These are phyloP conservation scores for Perkinsela sp. DNA, from an alignment of 208 protist species.

Conservation along the genomic window DNA sequence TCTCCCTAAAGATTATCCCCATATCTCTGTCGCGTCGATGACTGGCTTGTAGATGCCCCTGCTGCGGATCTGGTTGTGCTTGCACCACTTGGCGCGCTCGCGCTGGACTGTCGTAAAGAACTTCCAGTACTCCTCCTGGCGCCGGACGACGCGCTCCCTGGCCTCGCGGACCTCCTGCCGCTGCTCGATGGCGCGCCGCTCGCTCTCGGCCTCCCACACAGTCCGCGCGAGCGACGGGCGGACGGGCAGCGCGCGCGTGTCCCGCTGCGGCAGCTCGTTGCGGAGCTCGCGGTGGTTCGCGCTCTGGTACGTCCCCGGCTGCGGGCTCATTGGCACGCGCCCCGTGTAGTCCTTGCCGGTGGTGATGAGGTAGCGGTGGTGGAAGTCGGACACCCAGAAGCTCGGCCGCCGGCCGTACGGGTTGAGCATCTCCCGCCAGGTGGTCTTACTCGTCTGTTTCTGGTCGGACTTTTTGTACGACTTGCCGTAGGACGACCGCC, in stretches of 20 bases:
- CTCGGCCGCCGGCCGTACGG: constrained; percentile 39
- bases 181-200: constrained; percentile 39
- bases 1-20: constrained; percentile 46
- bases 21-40: constrained; percentile 59
- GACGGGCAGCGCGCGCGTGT: constrained; percentile 52
- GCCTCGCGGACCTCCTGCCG: constrained; percentile 42
- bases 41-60: constrained; percentile 57
- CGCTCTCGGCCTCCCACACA: constrained; percentile 45
- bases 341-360: constrained; percentile 54
- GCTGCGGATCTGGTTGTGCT: constrained; percentile 50
- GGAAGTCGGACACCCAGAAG: constrained; percentile 67
- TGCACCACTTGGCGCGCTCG: constrained; percentile 55
- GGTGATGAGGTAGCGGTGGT: constrained; percentile 40
- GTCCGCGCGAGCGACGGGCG: constrained; percentile 62
- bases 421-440: constrained; percentile 35
- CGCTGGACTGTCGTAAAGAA: constrained; percentile 70
- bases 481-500: background rate
- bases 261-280: constrained; percentile 50
- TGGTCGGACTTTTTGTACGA: background rate
- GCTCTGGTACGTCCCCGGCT: constrained; percentile 51
- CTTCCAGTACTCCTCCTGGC: constrained; percentile 47
- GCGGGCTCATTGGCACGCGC: constrained; percentile 34
- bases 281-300: constrained; percentile 31
- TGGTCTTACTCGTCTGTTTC: background rate
- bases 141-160: constrained; percentile 25